Percentiles rank a stretch among this genome's conserved stretches.
Evolutionary conservation across 345 rosid species (phyloP).

Genomic region (Eucalyptus marginata): DNA sequence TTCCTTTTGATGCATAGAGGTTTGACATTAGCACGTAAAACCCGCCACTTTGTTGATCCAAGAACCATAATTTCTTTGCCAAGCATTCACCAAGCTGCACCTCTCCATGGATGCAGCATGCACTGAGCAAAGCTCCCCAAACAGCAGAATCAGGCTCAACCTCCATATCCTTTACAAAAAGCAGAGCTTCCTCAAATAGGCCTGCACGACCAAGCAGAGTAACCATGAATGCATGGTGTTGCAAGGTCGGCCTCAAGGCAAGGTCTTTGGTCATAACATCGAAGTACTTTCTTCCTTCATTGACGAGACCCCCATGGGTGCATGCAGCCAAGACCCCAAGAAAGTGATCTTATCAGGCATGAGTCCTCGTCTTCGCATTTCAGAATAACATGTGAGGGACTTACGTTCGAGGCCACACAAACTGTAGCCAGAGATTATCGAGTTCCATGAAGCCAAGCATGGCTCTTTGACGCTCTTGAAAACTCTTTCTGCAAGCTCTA

Average conservation of each 20-base stretch:
- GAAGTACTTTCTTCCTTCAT: conserved; percentile 55
- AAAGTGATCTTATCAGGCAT: conserved; percentile 73
- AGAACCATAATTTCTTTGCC: conserved; percentile 57
- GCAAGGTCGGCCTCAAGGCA: conserved; percentile 41
- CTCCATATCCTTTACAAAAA: conserved; percentile 30
- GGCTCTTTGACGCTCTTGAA: conserved; percentile 37
- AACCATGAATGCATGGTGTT: conserved; percentile 67
- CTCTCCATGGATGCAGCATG: conserved; percentile 58
- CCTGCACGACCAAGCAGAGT: conserved; percentile 56
- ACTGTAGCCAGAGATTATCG: conserved; percentile 68
- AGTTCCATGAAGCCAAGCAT: conserved; percentile 66
- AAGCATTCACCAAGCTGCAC: conserved; percentile 61
- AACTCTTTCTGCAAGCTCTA: conserved; percentile 39
- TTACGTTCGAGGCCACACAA: conserved; percentile 41
- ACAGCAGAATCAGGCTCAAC: conserved; percentile 61
- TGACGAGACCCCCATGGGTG: conserved; percentile 49
- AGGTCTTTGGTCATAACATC: conserved; percentile 43
- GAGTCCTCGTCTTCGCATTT: conserved; percentile 31
- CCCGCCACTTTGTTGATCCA: conserved; percentile 62
- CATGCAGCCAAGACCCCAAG: conserved; percentile 73
- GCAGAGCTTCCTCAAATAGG: conserved; percentile 49
- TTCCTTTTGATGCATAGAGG: conserved; percentile 57
- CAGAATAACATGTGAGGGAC: conserved; percentile 36
- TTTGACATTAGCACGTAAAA: conserved; percentile 82
- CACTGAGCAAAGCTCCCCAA: conserved; percentile 72